These are phyloP conservation scores for Epichloe uncinata DNA, from an alignment of 2,329 filamentous ascomycete species.

Conservation along the genomic window DNA sequence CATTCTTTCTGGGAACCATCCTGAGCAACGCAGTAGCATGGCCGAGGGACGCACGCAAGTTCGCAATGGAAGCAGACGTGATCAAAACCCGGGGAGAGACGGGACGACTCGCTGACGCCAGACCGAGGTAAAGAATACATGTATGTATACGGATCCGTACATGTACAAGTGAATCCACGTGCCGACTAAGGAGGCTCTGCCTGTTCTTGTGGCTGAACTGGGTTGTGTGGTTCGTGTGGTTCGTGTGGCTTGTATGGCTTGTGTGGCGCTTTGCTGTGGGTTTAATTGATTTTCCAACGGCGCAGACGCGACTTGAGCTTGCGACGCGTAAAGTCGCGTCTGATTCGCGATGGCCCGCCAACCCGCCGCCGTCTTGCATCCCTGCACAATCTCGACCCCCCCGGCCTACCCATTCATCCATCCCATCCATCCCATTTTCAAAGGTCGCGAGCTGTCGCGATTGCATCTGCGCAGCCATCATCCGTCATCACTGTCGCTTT, in stretches of 20 bases:
- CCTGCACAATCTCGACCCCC: constrained; percentile 9
- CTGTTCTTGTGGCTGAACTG: not conserved
- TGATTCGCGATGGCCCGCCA: not conserved
- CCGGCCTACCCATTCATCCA: constrained; percentile 18
- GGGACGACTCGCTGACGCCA: not conserved
- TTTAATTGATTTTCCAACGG: constrained; percentile 12
- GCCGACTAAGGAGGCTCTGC: constrained; percentile 11
- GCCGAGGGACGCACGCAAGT: not conserved
- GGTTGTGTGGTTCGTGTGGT: not conserved
- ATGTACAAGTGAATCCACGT: constrained; percentile 15
- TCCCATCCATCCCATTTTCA: constrained; percentile 5
- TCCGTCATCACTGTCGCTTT: not conserved
- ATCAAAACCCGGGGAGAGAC: not conserved
- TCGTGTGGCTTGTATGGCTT: not conserved
- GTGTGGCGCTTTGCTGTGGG: not conserved
- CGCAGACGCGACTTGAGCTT: constrained; percentile 9
- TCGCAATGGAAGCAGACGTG: too few relatives aligned
- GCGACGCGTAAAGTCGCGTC: constrained; percentile 24
- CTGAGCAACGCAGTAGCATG: constrained; percentile 5
- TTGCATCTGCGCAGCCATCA: not conserved
- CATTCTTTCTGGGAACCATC: constrained; percentile 40
- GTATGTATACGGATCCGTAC: too few relatives aligned
- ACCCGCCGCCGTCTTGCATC: constrained; percentile 6
- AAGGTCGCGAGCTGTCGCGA: constrained; percentile 8
- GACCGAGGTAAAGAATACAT: constrained; percentile 12